Evolutionary conservation across 108 stramenopile species (phyloP).

Genomic region (Discostella stelligeroides): DNA sequence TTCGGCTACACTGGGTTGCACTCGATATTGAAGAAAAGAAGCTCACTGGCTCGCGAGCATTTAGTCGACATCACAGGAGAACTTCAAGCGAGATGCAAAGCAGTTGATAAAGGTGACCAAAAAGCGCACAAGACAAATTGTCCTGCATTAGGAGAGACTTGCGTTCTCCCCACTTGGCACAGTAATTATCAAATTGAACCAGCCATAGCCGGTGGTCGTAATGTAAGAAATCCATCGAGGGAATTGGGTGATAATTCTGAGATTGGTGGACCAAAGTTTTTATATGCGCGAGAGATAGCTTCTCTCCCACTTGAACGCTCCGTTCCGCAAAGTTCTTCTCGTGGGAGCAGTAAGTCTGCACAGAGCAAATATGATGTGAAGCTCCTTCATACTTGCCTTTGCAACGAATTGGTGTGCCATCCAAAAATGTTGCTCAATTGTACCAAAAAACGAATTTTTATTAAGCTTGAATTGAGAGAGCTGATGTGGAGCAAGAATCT

Average conservation of each 20-base stretch:
- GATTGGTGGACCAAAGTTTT: conserved; percentile 1
- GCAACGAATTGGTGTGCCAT: conserved; percentile 82
- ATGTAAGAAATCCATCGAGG: conserved; percentile 17
- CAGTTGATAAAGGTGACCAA: conserved; percentile 22
- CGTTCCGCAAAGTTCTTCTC: conserved; percentile 19
- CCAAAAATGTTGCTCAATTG: conserved; percentile 73
- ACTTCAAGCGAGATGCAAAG: conserved; percentile 61
- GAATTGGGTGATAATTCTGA: conserved; percentile 10
- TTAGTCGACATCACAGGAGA: conserved; percentile 86
- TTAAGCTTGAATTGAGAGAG: conserved; percentile 81
- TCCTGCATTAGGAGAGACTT: conserved; percentile 38
- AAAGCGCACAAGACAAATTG: conserved; percentile 27
- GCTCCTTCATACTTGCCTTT: conserved; percentile 69
- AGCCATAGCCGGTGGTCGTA: conserved; percentile 67
- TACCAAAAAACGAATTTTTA: conserved; percentile 70
- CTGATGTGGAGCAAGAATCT: conserved; percentile 65
- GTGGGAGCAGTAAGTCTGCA: conserved; percentile 31
- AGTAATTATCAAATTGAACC: conserved; percentile 64
- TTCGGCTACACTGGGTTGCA: conserved; percentile 90
- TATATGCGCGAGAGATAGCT: conserved; percentile 81
- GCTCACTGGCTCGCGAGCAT: conserved; percentile 75
- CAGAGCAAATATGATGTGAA: conserved; percentile 58
- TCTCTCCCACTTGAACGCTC: conserved; percentile 61
- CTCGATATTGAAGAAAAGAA: conserved; percentile 69
- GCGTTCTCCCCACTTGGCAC: conserved; percentile 55